Conservation (phyloP, 176 grass and related monocot species). For the Carex pumila region DNA sequence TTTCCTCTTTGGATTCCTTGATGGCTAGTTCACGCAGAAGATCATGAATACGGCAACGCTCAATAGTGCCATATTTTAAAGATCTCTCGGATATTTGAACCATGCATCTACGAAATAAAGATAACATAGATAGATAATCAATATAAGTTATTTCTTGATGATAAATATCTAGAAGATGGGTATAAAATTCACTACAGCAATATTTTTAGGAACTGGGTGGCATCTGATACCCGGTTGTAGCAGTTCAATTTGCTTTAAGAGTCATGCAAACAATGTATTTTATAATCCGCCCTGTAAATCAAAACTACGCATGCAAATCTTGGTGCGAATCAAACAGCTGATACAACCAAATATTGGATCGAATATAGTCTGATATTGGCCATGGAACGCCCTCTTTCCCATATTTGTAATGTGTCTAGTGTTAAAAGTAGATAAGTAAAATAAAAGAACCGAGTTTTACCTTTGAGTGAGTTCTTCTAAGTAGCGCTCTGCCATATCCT, state of each 20-base stretch:
- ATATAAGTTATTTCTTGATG: background rate
- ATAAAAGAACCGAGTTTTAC: background rate
- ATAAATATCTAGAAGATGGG: background rate
- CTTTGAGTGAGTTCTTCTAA: slow-evolving; percentile 12
- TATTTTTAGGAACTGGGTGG: background rate
- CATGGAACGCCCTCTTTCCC: too few relatives aligned
- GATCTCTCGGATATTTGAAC: background rate
- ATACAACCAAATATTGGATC: too few relatives aligned
- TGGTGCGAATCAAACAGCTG: too few relatives aligned
- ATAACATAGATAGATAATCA: background rate
- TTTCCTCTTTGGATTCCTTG: background rate
- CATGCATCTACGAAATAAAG: background rate
- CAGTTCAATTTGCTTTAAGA: too few relatives aligned
- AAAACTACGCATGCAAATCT: too few relatives aligned
- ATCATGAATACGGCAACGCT: slow-evolving; percentile 15
- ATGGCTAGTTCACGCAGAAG: slow-evolving; percentile 6
- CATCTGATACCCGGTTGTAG: too few relatives aligned
- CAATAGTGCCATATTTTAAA: background rate
- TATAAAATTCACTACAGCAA: background rate
- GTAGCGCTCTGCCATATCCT: background rate
- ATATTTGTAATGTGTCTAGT: background rate
- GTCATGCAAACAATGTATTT: too few relatives aligned
- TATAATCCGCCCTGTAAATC: too few relatives aligned
- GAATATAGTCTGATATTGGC: too few relatives aligned
- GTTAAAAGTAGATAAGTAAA: background rate